phyloP scores from a whole-genome alignment of 805 yeast genomes.

The Myxozyma neotropica region DNA sequence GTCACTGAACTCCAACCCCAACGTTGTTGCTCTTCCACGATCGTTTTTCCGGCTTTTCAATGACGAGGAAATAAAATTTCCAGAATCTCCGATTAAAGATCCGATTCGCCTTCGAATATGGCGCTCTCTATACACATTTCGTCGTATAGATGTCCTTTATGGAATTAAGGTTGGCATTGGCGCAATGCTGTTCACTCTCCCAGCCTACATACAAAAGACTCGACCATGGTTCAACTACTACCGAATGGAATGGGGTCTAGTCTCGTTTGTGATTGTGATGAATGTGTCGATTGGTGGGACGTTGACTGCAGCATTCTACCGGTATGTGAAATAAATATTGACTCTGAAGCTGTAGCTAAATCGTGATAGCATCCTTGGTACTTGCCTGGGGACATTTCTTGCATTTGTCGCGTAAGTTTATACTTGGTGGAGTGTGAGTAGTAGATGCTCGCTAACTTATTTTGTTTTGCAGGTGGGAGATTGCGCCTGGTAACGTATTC shows the following conservation, averaged over 20 bases:
- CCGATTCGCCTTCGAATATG: conserved; percentile 41
- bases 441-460: no score
- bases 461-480: conserved; percentile 49
- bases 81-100: neutral
- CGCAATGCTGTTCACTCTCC: conserved; percentile 61
- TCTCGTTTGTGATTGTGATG: conserved; percentile 82
- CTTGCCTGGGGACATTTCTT: conserved; percentile 65
- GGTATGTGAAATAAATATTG: conserved; percentile 46
- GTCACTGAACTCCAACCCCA: neutral
- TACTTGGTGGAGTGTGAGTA: no score
- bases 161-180: conserved; percentile 82
- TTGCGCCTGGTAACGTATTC: conserved; percentile 58
- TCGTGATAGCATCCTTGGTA: conserved; percentile 59
- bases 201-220: conserved; percentile 66
- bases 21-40: neutral
- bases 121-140: conserved; percentile 51
- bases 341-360: neutral
- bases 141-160: conserved; percentile 71
- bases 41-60: neutral
- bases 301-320: conserved; percentile 65
- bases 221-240: conserved; percentile 59
- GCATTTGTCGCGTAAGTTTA: conserved; percentile 52
- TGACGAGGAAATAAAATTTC: neutral
- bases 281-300: conserved; percentile 85
- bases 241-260: conserved; percentile 84